Percentiles rank a stretch among this genome's conserved stretches.
These are phyloP conservation scores for Lathyrus aphaca DNA, from an alignment of 306 rosid genomes.

Conservation along the genomic window DNA sequence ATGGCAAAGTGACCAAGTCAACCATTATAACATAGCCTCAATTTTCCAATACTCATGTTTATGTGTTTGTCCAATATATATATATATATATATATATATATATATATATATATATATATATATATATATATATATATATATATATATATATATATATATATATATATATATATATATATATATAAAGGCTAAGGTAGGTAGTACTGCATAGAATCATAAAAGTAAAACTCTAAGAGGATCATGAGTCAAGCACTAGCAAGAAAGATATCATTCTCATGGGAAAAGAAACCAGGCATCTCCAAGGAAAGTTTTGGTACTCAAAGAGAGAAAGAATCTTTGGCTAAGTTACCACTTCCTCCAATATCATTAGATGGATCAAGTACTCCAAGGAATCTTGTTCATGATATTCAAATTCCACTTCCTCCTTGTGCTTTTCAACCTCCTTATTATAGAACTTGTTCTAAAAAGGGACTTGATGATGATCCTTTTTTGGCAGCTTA, in stretches of 20 bases:
- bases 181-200: not conserved
- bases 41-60: not conserved
- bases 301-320: conserved; percentile 29
- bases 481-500: conserved; percentile 75
- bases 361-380: conserved; percentile 37
- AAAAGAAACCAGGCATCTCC: conserved; percentile 67
- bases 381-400: conserved; percentile 29
- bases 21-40: not conserved
- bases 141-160: conserved; percentile 2
- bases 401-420: conserved; percentile 63
- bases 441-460: conserved; percentile 53
- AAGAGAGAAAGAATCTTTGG: conserved; percentile 30
- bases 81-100: not conserved
- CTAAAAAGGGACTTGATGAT: conserved; percentile 54
- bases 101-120: conserved; percentile 2
- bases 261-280: conserved; percentile 79
- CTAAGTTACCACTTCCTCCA: conserved; percentile 67
- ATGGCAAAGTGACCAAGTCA: conserved; percentile 17
- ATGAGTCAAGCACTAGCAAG: conserved; percentile 43
- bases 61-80: conserved; percentile 1
- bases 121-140: not conserved
- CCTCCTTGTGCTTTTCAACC: conserved; percentile 72
- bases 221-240: not conserved
- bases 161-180: not conserved
- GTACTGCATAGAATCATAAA: not conserved